Evolutionary conservation across 2,329 filamentous ascomycete species (phyloP).

Genomic region (Hypoxylon sp.): DNA sequence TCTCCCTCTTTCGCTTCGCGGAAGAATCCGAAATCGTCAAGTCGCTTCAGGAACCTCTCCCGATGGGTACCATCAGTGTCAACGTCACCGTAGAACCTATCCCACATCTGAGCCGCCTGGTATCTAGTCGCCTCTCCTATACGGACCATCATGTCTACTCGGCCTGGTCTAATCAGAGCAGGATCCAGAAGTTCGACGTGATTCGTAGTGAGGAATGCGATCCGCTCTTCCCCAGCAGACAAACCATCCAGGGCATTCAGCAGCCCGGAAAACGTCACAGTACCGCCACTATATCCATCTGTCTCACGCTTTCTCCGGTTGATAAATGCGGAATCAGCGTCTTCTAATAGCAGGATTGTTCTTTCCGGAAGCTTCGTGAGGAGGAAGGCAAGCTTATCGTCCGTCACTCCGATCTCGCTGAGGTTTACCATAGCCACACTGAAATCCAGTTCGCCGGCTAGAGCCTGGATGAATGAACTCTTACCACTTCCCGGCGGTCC

Average conservation of each 20-base stretch:
- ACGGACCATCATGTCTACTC: slow-evolving; percentile 92
- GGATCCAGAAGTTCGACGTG: slow-evolving; percentile 91
- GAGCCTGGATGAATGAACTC: slow-evolving; percentile 94
- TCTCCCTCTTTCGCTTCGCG: slow-evolving; percentile 65
- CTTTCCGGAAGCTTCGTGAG: slow-evolving; percentile 86
- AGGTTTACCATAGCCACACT: slow-evolving; percentile 93
- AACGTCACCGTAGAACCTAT: slow-evolving; percentile 91
- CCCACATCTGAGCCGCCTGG: slow-evolving; percentile 91
- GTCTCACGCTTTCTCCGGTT: slow-evolving; percentile 82
- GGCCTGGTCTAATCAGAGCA: slow-evolving; percentile 88
- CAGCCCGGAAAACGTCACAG: slow-evolving; percentile 93
- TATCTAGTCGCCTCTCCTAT: slow-evolving; percentile 89
- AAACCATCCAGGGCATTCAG: slow-evolving; percentile 90
- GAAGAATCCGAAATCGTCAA: slow-evolving; percentile 79
- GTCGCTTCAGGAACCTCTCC: slow-evolving; percentile 76
- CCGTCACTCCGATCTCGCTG: slow-evolving; percentile 89
- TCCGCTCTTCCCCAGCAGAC: slow-evolving; percentile 93
- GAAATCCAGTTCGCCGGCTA: slow-evolving; percentile 93
- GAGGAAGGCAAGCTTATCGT: slow-evolving; percentile 88
- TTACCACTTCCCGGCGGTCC: slow-evolving; percentile 93
- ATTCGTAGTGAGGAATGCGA: slow-evolving; percentile 95
- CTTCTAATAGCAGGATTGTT: slow-evolving; percentile 86
- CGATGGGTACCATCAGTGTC: slow-evolving; percentile 74
- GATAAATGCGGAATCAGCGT: slow-evolving; percentile 90
- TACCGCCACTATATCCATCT: slow-evolving; percentile 88